A percentile compares a stretch with the other conserved stretches of the same genome.
These are phyloP conservation scores for Fragilaria crotonensis DNA, from an alignment of 108 stramenopile species.

Conservation along the genomic window DNA sequence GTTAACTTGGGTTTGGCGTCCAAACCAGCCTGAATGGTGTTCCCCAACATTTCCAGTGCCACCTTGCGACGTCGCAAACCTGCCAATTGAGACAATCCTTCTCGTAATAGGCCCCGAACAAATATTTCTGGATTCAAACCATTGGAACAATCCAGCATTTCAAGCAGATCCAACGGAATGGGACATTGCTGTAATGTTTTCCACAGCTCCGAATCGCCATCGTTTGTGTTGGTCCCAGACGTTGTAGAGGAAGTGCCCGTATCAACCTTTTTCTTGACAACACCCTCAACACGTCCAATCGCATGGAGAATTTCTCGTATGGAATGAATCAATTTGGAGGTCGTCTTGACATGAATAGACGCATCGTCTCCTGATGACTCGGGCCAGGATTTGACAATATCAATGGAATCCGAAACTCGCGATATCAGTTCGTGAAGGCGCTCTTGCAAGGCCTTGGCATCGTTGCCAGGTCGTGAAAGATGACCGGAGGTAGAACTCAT, in stretches of 20 bases:
- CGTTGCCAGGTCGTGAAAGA: not conserved
- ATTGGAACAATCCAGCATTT: constrained; percentile 60
- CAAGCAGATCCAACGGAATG: constrained; percentile 71
- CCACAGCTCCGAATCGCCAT: constrained; percentile 25
- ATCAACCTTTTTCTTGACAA: constrained; percentile 47
- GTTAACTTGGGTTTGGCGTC: too few species aligned
- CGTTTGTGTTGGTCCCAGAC: too few species aligned
- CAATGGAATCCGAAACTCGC: constrained; percentile 41
- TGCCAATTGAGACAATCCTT: constrained; percentile 61
- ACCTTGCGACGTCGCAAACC: constrained; percentile 65
- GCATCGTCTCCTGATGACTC: constrained; percentile 50
- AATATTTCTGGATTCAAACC: constrained; percentile 78
- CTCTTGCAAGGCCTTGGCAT: constrained; percentile 43
- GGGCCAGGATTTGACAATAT: constrained; percentile 67
- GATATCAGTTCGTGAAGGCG: constrained; percentile 50
- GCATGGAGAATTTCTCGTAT: constrained; percentile 38
- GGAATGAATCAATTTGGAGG: constrained; percentile 48
- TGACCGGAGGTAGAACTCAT: not conserved
- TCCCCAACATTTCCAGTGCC: constrained; percentile 60
- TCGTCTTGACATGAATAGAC: constrained; percentile 56
- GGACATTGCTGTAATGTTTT: constrained; percentile 51
- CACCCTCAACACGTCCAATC: constrained; percentile 48
- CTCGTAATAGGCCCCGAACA: constrained; percentile 60
- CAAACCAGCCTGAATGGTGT: constrained; percentile 52
- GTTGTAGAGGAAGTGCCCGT: too few species aligned